phyloP scores from a whole-genome alignment of 2,329 filamentous ascomycete species.

The Calcarisporium arbuscula region DNA sequence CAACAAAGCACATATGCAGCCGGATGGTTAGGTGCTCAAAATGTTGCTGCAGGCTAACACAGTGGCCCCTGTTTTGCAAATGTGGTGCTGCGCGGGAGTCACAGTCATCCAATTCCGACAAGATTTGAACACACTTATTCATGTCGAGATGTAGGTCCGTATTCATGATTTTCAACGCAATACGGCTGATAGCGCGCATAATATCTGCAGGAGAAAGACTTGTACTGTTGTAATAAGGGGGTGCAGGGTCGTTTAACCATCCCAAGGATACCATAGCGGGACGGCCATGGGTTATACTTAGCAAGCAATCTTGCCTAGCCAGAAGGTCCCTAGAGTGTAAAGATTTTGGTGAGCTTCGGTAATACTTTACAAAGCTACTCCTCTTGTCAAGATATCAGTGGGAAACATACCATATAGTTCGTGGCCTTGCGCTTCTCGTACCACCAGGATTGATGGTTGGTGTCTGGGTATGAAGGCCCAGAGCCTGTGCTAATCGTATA shows the following conservation, averaged over 20 bases:
- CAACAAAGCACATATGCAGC: constrained; percentile 2
- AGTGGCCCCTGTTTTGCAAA: constrained; percentile 1
- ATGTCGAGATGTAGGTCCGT: no score
- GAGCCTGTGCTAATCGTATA: constrained; percentile 4
- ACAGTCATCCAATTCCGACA: constrained; percentile 4
- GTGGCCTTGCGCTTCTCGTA: background rate
- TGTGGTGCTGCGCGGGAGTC: constrained; percentile 2
- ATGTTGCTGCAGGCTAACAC: constrained; percentile 5
- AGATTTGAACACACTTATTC: no score
- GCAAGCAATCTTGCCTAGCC: constrained; percentile 5
- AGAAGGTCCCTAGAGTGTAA: constrained; percentile 5
- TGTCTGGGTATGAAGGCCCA: constrained; percentile 4
- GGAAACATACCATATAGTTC: constrained; percentile 1
- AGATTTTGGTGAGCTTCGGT: no score
- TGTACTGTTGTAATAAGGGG: no score
- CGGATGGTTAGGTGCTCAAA: constrained; percentile 3
- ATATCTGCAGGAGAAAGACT: no score
- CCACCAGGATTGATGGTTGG: background rate
- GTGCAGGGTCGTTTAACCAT: background rate
- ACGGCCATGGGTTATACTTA: constrained; percentile 6
- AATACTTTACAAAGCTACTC: no score
- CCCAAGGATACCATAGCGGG: constrained; percentile 3
- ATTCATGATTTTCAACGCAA: no score
- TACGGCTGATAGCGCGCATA: no score
- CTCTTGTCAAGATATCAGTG: background rate